Conservation (phyloP, 179 eudicot genomes). For the Camellia oleifera region DNA sequence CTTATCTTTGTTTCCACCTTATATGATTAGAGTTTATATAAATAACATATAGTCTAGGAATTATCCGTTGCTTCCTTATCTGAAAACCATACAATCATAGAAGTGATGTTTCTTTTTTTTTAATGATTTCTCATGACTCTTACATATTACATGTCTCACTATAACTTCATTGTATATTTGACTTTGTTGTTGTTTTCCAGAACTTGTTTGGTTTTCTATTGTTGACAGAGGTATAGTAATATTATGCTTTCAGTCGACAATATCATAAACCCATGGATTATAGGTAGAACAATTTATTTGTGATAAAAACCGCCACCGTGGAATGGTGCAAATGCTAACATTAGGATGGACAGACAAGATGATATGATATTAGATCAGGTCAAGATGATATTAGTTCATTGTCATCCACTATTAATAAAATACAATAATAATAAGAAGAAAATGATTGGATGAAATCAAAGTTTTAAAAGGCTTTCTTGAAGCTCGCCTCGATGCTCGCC, state of each 20-base stretch:
- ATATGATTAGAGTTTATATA: not conserved
- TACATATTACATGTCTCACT: not conserved
- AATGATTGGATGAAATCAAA: too few species aligned
- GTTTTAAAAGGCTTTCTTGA: too few species aligned
- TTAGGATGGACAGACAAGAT: not conserved
- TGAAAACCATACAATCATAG: not conserved
- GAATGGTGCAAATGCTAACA: not conserved
- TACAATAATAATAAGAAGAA: too few species aligned
- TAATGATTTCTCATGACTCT: not conserved
- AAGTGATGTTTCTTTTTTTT: not conserved
- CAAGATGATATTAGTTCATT: not conserved
- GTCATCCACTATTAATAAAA: too few species aligned
- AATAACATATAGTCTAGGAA: not conserved
- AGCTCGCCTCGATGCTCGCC: too few species aligned
- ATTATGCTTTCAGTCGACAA: not conserved
- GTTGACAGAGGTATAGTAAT: not conserved
- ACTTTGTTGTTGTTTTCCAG: not conserved
- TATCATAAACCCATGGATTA: not conserved
- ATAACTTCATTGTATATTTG: not conserved
- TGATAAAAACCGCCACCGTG: not conserved
- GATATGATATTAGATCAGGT: not conserved
- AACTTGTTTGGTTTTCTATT: not conserved
- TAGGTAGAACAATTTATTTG: not conserved
- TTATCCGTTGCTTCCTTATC: not conserved
- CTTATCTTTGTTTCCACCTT: not conserved